Conservation (phyloP, 148 eudicot species). For the Tetragonia tetragonoides region DNA sequence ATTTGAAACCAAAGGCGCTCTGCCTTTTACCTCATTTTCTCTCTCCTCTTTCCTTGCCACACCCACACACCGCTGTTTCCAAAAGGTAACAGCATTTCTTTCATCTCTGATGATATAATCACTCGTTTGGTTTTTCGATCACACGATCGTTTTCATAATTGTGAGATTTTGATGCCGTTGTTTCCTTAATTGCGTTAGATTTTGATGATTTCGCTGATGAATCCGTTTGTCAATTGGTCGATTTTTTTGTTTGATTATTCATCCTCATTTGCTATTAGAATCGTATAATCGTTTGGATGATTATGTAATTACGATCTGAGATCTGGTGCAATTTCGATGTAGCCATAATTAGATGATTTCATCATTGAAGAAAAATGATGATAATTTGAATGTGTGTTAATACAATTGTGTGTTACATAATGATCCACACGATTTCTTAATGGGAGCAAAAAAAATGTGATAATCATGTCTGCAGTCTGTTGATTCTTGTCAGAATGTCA, state of each 20-base stretch:
- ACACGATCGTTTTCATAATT: not conserved
- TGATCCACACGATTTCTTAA: not conserved
- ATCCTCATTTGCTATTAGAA: not conserved
- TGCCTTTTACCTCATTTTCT: not conserved
- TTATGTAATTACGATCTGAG: not conserved
- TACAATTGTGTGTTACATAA: not conserved
- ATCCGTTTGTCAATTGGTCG: not conserved
- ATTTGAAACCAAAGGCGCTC: not conserved
- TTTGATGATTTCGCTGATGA: not conserved
- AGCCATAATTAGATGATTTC: not conserved
- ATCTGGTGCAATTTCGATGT: not conserved
- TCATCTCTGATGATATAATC: too few relatives aligned
- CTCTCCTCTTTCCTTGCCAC: not conserved
- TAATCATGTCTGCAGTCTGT: not conserved
- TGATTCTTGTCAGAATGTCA: not conserved
- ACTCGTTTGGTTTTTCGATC: not conserved
- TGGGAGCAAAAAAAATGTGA: not conserved
- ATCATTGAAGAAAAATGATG: too few relatives aligned
- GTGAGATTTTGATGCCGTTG: not conserved
- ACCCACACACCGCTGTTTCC: not conserved
- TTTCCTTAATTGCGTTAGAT: not conserved
- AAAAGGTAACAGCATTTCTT: not conserved
- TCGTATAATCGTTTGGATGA: not conserved
- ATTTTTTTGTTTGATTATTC: not conserved
- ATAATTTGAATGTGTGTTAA: not conserved